phyloP scores from a whole-genome alignment of 2,329 filamentous ascomycete species.

The Pseudogymnoascus sp. region DNA sequence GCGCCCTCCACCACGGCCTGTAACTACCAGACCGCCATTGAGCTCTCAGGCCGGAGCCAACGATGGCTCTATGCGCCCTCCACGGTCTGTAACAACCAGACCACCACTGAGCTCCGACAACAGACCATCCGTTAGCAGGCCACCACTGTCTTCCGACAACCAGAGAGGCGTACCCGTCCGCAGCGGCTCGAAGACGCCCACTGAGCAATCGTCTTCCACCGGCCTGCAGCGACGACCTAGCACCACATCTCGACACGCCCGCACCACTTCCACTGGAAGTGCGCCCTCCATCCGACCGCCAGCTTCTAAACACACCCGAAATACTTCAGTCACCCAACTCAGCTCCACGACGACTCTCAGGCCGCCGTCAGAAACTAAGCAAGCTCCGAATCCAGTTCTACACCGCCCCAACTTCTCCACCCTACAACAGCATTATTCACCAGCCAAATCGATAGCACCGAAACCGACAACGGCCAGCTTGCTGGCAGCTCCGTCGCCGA shows the following conservation, averaged over 20 bases:
- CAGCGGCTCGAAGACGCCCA: background rate
- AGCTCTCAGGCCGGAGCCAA: background rate
- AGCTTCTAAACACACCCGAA: constrained; percentile 22
- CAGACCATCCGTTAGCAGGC: background rate
- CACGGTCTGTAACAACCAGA: background rate
- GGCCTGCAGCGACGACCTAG: background rate
- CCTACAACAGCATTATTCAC: constrained; percentile 61
- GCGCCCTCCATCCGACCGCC: constrained; percentile 20
- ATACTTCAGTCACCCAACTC: constrained; percentile 22
- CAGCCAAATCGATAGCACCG: constrained; percentile 51
- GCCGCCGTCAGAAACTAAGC: constrained; percentile 14
- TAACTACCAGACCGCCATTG: background rate
- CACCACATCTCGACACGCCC: background rate
- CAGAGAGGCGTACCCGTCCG: background rate
- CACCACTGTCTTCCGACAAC: background rate
- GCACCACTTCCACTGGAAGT: constrained; percentile 7
- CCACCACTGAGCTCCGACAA: constrained; percentile 7
- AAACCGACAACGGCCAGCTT: constrained; percentile 54
- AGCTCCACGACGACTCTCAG: constrained; percentile 18
- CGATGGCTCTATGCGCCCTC: constrained; percentile 9
- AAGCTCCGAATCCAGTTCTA: constrained; percentile 14
- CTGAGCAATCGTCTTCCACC: background rate
- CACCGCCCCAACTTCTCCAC: constrained; percentile 44
- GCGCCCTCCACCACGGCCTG: constrained; percentile 7
- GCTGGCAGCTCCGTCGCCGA: constrained; percentile 54